Percentiles rank a stretch among this genome's conserved stretches.
Evolutionary conservation across 140 eudicot species (phyloP).

Genomic region (Stevia rebaudiana): DNA sequence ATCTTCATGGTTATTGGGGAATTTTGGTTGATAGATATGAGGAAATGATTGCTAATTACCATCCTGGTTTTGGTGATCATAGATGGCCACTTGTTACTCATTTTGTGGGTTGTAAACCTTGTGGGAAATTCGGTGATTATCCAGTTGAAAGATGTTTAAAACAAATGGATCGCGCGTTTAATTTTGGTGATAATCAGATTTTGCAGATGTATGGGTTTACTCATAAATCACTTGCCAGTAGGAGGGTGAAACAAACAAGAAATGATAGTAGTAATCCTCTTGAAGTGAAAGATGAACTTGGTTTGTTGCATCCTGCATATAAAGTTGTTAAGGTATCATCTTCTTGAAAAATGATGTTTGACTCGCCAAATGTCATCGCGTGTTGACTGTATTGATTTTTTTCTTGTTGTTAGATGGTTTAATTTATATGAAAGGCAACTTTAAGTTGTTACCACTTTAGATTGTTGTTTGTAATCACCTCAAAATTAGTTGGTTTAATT

Average conservation of each 20-base stretch:
- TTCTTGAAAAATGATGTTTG: constrained; percentile 27
- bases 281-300: constrained; percentile 72
- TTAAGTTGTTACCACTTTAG: constrained; percentile 15
- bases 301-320: constrained; percentile 77
- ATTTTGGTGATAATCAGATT: constrained; percentile 90
- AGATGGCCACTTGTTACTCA: constrained; percentile 97
- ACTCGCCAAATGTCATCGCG: constrained; percentile 28
- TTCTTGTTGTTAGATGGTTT: constrained; percentile 28
- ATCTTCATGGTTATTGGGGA: constrained; percentile 93
- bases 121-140: constrained; percentile 87
- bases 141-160: constrained; percentile 92
- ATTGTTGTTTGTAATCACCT: not conserved
- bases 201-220: constrained; percentile 85
- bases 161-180: constrained; percentile 89
- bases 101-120: constrained; percentile 96
- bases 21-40: constrained; percentile 84
- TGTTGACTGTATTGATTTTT: constrained; percentile 30
- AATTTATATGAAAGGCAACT: constrained; percentile 26
- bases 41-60: constrained; percentile 69
- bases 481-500: not conserved
- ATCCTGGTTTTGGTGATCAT: constrained; percentile 91
- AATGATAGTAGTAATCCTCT: constrained; percentile 78
- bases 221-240: constrained; percentile 71
- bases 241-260: constrained; percentile 60
- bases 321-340: constrained; percentile 66